Evolutionary conservation across 2,329 filamentous ascomycete genomes (phyloP).

Genomic region (Alternaria tenuissima): DNA sequence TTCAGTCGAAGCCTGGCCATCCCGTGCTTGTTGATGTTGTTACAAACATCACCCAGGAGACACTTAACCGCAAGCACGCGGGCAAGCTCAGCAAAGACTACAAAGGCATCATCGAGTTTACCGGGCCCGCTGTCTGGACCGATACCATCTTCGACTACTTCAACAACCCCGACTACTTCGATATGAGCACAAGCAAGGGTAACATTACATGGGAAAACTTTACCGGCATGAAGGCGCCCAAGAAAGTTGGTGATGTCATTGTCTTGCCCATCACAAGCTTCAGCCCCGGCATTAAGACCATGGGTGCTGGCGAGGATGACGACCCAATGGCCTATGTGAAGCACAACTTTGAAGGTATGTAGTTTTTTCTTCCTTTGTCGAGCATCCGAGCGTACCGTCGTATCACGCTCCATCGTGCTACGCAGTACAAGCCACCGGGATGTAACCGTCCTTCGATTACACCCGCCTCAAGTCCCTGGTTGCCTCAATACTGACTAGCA

Average conservation of each 20-base stretch:
- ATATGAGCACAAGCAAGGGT: slow-evolving; percentile 73
- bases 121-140: slow-evolving; percentile 93
- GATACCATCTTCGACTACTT: slow-evolving; percentile 92
- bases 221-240: slow-evolving; percentile 81
- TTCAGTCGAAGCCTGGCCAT: slow-evolving; percentile 93
- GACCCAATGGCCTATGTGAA: slow-evolving; percentile 98
- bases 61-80: slow-evolving; percentile 73
- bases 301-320: slow-evolving; percentile 87
- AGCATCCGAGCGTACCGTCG: slow-evolving; percentile 3
- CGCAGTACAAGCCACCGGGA: not conserved
- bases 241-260: slow-evolving; percentile 91
- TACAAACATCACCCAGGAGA: slow-evolving; percentile 82
- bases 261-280: slow-evolving; percentile 97
- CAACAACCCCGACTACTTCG: slow-evolving; percentile 89
- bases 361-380: slow-evolving; percentile 26
- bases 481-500: slow-evolving; percentile 33
- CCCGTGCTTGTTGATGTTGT: slow-evolving; percentile 90
- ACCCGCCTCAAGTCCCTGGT: slow-evolving; percentile 8
- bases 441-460: not conserved
- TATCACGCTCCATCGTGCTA: slow-evolving; percentile 7
- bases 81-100: slow-evolving; percentile 71
- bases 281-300: slow-evolving; percentile 91
- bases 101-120: slow-evolving; percentile 89
- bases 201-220: slow-evolving; percentile 89
- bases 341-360: slow-evolving; percentile 91